phyloP scores from a whole-genome alignment of 148 eudicot species.

The Agrostemma githago region DNA sequence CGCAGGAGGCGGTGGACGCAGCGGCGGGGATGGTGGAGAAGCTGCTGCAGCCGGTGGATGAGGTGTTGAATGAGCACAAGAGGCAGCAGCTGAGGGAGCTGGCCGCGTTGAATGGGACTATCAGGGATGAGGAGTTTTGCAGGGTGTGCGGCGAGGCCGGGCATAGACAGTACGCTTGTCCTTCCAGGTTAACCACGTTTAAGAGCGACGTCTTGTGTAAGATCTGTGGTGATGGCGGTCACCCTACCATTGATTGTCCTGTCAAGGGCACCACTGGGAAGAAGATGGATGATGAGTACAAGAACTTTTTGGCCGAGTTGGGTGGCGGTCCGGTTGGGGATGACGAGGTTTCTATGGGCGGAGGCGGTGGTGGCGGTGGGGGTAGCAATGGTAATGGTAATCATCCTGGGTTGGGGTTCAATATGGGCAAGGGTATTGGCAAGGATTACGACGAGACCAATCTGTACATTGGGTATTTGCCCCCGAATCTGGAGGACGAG shows the following conservation, averaged over 20 bases:
- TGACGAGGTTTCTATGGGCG: conserved; percentile 28
- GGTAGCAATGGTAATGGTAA: conserved; percentile 31
- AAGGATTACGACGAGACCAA: conserved; percentile 79
- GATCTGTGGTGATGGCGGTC: conserved; percentile 92
- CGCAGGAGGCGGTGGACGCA: conserved; percentile 76
- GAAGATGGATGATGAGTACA: conserved; percentile 92
- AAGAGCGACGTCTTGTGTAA: conserved; percentile 85
- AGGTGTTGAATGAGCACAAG: conserved; percentile 78
- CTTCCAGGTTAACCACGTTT: conserved; percentile 57
- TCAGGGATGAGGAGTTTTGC: conserved; percentile 81
- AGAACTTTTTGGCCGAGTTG: conserved; percentile 77
- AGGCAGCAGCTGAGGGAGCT: conserved; percentile 86
- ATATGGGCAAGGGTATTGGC: conserved; percentile 31
- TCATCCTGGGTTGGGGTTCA: conserved; percentile 52
- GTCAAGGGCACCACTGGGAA: conserved; percentile 77
- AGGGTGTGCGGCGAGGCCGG: conserved; percentile 89
- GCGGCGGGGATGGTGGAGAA: conserved; percentile 93
- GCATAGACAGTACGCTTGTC: conserved; percentile 79
- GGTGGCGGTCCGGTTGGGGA: conserved; percentile 75
- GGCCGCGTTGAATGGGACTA: conserved; percentile 87
- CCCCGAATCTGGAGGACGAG: conserved; percentile 77
- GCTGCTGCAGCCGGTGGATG: conserved; percentile 81
- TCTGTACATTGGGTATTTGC: conserved; percentile 72
- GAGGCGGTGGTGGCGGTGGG: conserved; percentile 37
- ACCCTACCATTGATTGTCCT: conserved; percentile 85